These are phyloP conservation scores for Rhododendron mucronatum DNA, from an alignment of 148 eudicot genomes.

Conservation along the genomic window DNA sequence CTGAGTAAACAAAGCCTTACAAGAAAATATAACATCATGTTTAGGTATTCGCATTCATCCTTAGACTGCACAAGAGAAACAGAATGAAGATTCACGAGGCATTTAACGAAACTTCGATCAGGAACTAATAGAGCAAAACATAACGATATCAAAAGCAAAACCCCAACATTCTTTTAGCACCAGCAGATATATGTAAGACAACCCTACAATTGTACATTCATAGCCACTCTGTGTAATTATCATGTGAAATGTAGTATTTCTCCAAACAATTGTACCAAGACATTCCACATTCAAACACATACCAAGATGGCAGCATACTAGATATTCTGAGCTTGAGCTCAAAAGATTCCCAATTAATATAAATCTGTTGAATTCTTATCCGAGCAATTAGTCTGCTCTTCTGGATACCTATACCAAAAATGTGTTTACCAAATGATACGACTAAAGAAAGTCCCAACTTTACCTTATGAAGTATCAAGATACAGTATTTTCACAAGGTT, in stretches of 20 bases:
- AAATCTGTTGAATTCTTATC: neutral
- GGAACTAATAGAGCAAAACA: neutral
- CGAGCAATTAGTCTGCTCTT: neutral
- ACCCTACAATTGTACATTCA: neutral
- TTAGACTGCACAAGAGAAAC: too few relatives aligned
- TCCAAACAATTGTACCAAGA: neutral
- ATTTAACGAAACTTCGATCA: constrained; percentile 1
- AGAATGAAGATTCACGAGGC: neutral
- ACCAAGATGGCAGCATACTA: neutral
- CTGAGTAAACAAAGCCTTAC: too few relatives aligned
- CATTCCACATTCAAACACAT: neutral
- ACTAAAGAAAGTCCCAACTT: neutral
- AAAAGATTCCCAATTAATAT: neutral
- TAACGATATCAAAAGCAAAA: neutral
- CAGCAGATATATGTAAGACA: neutral
- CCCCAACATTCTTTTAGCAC: neutral
- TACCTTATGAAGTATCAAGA: neutral
- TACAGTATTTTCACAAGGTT: neutral
- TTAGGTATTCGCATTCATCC: too few relatives aligned
- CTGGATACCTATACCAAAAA: neutral
- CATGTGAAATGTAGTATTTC: neutral
- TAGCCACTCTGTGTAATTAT: neutral
- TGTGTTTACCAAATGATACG: neutral
- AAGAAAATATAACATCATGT: too few relatives aligned
- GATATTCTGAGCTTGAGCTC: neutral